A percentile compares a stretch with the other conserved stretches of the same genome.
Conservation (phyloP, 805 yeast genomes). For the Torulaspora indica region DNA sequence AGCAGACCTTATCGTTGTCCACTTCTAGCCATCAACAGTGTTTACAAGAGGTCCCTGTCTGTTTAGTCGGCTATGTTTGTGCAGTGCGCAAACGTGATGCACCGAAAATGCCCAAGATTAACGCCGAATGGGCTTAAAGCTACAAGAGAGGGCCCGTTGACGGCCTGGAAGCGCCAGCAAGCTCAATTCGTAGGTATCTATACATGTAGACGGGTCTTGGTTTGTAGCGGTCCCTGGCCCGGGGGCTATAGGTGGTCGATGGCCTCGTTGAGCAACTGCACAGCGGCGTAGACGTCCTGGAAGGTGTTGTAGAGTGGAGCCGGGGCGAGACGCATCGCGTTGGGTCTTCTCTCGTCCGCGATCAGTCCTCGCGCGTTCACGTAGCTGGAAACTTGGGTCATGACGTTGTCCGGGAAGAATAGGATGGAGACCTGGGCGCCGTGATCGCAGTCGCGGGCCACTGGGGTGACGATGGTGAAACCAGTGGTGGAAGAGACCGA, state of each 20-base stretch:
- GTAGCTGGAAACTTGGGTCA: conserved; percentile 54
- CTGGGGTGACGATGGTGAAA: conserved; percentile 74
- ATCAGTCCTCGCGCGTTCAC: conserved; percentile 58
- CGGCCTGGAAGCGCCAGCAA: too few species aligned
- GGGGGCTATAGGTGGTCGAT: conserved; percentile 17
- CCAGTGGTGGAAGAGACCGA: conserved; percentile 34
- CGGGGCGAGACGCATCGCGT: conserved; percentile 88
- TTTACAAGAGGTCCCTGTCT: not conserved
- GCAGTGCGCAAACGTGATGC: conserved; percentile 2
- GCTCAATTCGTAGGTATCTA: too few species aligned
- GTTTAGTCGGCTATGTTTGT: conserved; percentile 6
- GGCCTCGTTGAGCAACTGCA: conserved; percentile 42
- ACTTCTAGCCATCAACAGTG: too few species aligned
- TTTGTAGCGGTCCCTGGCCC: not conserved
- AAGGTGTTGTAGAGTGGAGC: conserved; percentile 77
- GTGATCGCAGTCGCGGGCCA: conserved; percentile 45
- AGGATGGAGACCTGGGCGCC: conserved; percentile 82
- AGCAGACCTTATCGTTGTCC: too few species aligned
- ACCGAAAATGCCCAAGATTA: not conserved
- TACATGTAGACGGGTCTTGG: too few species aligned
- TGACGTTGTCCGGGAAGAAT: conserved; percentile 55
- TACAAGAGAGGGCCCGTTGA: too few species aligned
- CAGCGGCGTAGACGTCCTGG: conserved; percentile 52
- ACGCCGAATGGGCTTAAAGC: not conserved
- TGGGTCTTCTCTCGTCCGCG: conserved; percentile 86